Percentiles rank a stretch among this genome's conserved stretches.
Conservation (phyloP, 2,329 filamentous ascomycete genomes). For the Colletotrichum truncatum region DNA sequence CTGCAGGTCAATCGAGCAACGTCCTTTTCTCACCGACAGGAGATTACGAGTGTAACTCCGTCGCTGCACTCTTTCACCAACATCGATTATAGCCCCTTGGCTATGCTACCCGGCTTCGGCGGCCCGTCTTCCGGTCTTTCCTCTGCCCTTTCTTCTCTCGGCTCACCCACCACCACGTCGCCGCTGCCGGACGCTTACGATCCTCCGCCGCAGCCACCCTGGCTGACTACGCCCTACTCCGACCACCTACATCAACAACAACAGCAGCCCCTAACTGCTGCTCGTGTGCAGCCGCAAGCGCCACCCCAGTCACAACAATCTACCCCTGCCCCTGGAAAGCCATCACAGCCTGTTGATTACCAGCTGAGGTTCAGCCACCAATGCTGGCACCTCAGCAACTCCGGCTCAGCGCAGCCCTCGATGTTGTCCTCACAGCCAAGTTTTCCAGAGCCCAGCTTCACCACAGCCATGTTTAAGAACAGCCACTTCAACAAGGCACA, state of each 20-base stretch:
- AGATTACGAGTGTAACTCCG: conserved; percentile 50
- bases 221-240: conserved; percentile 45
- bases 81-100: conserved; percentile 52
- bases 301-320: conserved; percentile 14
- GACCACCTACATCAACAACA: conserved; percentile 38
- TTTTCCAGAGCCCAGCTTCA: conserved; percentile 56
- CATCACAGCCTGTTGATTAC: conserved; percentile 36
- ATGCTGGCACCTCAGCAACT: conserved; percentile 59
- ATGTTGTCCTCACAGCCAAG: conserved; percentile 33
- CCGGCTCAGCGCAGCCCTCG: conserved; percentile 32
- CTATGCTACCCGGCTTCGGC: conserved; percentile 57
- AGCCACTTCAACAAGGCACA: conserved; percentile 74
- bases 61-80: conserved; percentile 52
- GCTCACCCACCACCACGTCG: conserved; percentile 39
- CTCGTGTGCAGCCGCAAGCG: conserved; percentile 38
- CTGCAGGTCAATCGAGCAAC: conserved; percentile 65
- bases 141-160: conserved; percentile 44
- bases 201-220: conserved; percentile 45
- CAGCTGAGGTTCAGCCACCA: conserved; percentile 62
- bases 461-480: conserved; percentile 71
- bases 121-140: conserved; percentile 39
- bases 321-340: conserved; percentile 10
- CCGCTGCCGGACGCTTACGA: conserved; percentile 38
- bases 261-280: conserved; percentile 38
- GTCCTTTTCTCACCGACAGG: conserved; percentile 54